These are phyloP conservation scores for Saccharomycopsis capsularis DNA, from an alignment of 805 yeast species.

Conservation along the genomic window DNA sequence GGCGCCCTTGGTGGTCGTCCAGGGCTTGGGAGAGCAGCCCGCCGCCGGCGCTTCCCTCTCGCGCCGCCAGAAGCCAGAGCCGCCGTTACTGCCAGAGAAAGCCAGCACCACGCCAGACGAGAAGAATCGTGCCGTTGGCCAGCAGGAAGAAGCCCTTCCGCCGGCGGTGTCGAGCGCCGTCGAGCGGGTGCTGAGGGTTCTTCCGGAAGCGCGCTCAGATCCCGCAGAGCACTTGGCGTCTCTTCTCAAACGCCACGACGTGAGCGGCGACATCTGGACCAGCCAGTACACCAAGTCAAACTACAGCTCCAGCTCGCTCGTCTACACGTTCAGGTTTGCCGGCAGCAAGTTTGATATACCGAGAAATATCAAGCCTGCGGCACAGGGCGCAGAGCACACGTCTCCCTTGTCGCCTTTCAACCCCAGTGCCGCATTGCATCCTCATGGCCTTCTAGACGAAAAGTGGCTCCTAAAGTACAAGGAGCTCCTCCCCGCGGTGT, in stretches of 20 bases:
- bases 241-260: constrained; percentile 28
- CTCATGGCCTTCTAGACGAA: constrained; percentile 36
- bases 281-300: constrained; percentile 25
- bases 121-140: background rate
- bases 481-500: constrained; percentile 40
- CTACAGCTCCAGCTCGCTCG: constrained; percentile 23
- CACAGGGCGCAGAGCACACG: background rate
- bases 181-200: background rate
- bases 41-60: background rate
- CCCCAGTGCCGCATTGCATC: constrained; percentile 33
- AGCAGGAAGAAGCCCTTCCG: background rate
- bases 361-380: constrained; percentile 4
- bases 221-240: constrained; percentile 27
- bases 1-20: constrained; percentile 37
- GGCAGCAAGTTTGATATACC: constrained; percentile 27
- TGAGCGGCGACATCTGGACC: constrained; percentile 26
- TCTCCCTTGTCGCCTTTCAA: constrained; percentile 40
- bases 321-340: constrained; percentile 30
- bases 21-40: constrained; percentile 32
- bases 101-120: background rate
- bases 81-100: background rate
- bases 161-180: background rate
- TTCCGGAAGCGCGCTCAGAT: constrained; percentile 4
- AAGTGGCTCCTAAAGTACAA: constrained; percentile 51
- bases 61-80: background rate